Evolutionary conservation across 805 yeast species (phyloP).

Genomic region (Lachancea quebecensis): DNA sequence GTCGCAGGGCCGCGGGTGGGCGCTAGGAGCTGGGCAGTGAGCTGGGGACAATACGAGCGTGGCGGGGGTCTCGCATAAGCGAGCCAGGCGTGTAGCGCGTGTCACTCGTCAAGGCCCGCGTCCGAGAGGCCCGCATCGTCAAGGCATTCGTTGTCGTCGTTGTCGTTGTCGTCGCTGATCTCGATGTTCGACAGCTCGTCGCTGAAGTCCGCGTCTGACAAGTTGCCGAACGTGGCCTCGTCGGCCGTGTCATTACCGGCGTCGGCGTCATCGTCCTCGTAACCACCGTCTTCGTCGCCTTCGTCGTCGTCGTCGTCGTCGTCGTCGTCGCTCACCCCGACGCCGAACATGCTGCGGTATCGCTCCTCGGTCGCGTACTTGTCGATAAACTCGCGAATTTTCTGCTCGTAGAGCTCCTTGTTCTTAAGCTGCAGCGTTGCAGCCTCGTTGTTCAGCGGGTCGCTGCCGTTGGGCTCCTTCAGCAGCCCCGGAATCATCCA

Average conservation of each 20-base stretch:
- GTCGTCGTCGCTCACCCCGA: conserved; percentile 44
- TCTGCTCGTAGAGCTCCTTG: conserved; percentile 55
- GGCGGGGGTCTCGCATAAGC: no score
- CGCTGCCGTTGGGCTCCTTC: conserved; percentile 89
- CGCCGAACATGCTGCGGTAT: conserved; percentile 37
- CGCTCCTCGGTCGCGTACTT: conserved; percentile 51
- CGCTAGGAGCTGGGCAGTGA: not conserved
- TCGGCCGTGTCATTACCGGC: conserved; percentile 13
- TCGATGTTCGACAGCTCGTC: conserved; percentile 30
- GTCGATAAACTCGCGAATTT: conserved; percentile 66
- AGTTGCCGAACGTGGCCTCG: not conserved
- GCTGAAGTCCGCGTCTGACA: conserved; percentile 9
- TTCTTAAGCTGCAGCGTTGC: conserved; percentile 70
- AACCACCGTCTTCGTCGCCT: conserved; percentile 18
- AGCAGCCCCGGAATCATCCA: conserved; percentile 87
- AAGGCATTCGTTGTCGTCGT: conserved; percentile 13
- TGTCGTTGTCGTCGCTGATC: conserved; percentile 15
- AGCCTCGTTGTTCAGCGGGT: conserved; percentile 89
- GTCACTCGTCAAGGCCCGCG: not conserved
- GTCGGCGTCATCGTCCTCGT: conserved; percentile 10
- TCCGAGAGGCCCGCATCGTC: conserved; percentile 2
- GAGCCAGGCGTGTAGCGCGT: not conserved
- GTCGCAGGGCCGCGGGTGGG: not conserved
- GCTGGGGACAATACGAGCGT: no score
- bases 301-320: conserved; percentile 34